Conservation (phyloP, 192 early-diverging fungal species). For the Linnemannia elongata region DNA sequence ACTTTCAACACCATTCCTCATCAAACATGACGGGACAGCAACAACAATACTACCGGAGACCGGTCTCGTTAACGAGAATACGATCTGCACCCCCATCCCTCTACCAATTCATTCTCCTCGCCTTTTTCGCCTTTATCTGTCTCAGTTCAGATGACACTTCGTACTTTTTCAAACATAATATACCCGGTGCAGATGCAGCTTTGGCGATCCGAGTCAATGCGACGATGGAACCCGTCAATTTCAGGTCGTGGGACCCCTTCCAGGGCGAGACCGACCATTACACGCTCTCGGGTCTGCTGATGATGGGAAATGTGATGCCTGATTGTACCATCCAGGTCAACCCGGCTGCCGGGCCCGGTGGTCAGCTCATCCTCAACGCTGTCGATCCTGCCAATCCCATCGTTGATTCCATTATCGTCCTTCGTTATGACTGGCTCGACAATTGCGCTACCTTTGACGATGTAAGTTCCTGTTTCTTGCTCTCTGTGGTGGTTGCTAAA, state of each 20-base stretch:
- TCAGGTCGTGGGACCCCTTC: constrained; percentile 40
- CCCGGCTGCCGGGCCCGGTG: constrained; percentile 14
- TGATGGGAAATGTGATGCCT: constrained; percentile 31
- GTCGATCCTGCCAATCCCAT: constrained; percentile 18
- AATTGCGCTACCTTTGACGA: constrained; percentile 52
- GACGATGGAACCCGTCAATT: constrained; percentile 7
- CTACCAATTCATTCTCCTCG: not conserved
- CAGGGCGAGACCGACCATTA: constrained; percentile 23
- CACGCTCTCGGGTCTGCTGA: constrained; percentile 31
- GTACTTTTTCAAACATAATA: not conserved
- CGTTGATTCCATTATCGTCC: constrained; percentile 12
- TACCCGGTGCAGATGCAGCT: constrained; percentile 33
- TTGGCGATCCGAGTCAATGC: constrained; percentile 25
- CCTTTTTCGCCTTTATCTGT: not conserved
- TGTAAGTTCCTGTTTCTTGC: constrained; percentile 21
- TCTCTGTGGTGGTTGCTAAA: not conserved
- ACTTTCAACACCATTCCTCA: too few species aligned
- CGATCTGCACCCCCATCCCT: not conserved
- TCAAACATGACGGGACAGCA: not conserved
- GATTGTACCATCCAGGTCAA: constrained; percentile 33
- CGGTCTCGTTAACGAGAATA: not conserved
- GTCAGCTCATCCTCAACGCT: constrained; percentile 24
- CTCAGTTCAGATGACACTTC: not conserved
- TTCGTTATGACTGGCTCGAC: constrained; percentile 45
- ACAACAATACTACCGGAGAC: not conserved